Percentiles rank a stretch among this genome's conserved stretches.
phyloP scores from a whole-genome alignment of 2,329 filamentous ascomycete genomes.

The Ploettnerulaceae sp. region DNA sequence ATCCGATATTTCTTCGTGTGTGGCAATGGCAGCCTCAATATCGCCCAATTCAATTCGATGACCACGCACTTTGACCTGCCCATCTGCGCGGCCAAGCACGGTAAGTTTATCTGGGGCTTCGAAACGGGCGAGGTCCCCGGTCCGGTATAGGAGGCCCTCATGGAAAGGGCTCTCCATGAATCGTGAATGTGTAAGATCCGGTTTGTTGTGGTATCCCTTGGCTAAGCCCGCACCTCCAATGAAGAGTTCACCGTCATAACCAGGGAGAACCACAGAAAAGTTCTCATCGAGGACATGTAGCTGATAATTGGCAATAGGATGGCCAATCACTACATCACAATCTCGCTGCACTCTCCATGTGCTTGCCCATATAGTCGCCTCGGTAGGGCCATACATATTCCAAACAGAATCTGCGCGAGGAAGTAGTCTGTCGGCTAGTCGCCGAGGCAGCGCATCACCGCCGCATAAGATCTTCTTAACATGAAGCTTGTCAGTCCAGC shows the following conservation, averaged over 20 bases:
- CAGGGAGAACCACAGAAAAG: neutral
- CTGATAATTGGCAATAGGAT: neutral
- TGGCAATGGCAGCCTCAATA: neutral
- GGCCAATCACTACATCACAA: neutral
- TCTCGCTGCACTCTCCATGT: neutral
- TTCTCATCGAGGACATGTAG: neutral
- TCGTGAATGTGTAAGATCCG: neutral
- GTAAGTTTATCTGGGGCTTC: neutral
- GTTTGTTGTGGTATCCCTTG: neutral
- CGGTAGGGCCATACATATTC: neutral
- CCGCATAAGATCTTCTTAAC: neutral
- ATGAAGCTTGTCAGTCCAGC: neutral
- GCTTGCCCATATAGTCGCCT: neutral
- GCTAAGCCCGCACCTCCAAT: neutral
- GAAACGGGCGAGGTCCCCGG: neutral
- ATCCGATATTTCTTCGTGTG: neutral
- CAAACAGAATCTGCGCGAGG: neutral
- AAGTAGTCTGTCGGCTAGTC: neutral
- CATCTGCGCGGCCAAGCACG: neutral
- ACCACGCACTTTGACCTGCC: neutral
- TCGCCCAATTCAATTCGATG: neutral
- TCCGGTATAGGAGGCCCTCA: neutral
- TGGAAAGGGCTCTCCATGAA: neutral
- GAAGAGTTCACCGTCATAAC: neutral
- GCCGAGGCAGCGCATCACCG: neutral